Evolutionary conservation across 1,139 yeast genomes (phyloP).

Genomic region (Geotrichum aggregatum): DNA sequence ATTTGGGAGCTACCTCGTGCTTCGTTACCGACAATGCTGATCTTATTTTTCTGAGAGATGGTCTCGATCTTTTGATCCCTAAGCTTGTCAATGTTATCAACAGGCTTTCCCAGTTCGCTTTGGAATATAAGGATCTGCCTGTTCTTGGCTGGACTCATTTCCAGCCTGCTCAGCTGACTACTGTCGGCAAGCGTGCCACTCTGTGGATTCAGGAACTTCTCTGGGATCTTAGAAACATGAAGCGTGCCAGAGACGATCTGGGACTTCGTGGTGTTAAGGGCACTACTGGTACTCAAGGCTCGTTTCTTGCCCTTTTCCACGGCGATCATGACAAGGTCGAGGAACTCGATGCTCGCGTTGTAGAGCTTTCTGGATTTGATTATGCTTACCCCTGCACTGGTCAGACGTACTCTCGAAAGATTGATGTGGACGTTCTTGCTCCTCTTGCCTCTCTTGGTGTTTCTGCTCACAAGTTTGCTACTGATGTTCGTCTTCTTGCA

Average conservation of each 20-base stretch:
- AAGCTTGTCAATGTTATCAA: slow-evolving; percentile 93
- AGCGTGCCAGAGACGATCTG: slow-evolving; percentile 91
- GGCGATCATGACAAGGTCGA: slow-evolving; percentile 97
- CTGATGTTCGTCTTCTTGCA: slow-evolving; percentile 92
- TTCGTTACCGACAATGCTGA: slow-evolving; percentile 98
- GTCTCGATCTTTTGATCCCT: slow-evolving; percentile 87
- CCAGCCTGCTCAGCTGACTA: slow-evolving; percentile 98
- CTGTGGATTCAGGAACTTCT: slow-evolving; percentile 95
- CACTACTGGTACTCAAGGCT: slow-evolving; percentile 98
- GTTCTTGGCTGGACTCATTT: slow-evolving; percentile 99
- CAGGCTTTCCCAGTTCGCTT: slow-evolving; percentile 81
- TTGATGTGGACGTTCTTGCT: slow-evolving; percentile 87
- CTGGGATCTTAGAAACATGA: slow-evolving; percentile 96
- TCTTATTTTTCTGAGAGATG: slow-evolving; percentile 90
- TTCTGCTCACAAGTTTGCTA: slow-evolving; percentile 95
- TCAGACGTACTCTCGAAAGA: slow-evolving; percentile 96
- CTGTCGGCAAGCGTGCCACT: slow-evolving; percentile 97
- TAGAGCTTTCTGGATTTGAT: slow-evolving; percentile 87
- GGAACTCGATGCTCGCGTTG: slow-evolving; percentile 83
- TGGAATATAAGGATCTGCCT: slow-evolving; percentile 90
- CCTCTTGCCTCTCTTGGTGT: slow-evolving; percentile 96
- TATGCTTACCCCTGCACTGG: slow-evolving; percentile 97
- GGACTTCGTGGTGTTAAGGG: slow-evolving; percentile 99
- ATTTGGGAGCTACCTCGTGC: slow-evolving; percentile 97
- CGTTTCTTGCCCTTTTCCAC: slow-evolving; percentile 88